Percentiles rank a stretch among this genome's conserved stretches.
phyloP scores from a whole-genome alignment of 2,329 filamentous ascomycete species.

The Pestalotiopsis sp. region DNA sequence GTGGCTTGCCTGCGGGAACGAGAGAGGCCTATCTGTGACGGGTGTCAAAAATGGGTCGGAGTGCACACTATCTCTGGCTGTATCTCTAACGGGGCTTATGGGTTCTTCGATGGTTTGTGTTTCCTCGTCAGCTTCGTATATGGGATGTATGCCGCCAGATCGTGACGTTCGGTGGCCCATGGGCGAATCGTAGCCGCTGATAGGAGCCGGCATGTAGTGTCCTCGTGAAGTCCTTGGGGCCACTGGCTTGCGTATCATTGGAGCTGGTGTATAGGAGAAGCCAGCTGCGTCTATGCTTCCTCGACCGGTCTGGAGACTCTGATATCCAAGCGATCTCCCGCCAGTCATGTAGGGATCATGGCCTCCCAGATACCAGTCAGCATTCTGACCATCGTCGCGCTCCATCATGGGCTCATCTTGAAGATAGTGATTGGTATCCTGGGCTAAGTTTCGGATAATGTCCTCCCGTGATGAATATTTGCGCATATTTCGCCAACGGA shows the following conservation, averaged over 20 bases:
- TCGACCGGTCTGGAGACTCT: conserved; percentile 44
- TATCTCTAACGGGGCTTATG: conserved; percentile 23
- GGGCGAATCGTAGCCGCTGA: conserved; percentile 29
- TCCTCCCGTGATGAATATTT: conserved; percentile 43
- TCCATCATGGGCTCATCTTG: conserved; percentile 51
- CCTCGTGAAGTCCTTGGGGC: conserved; percentile 35
- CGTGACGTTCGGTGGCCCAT: conserved; percentile 22
- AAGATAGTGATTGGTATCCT: conserved; percentile 50
- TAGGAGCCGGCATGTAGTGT: conserved; percentile 36
- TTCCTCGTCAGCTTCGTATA: conserved; percentile 60
- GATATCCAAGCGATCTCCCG: conserved; percentile 50
- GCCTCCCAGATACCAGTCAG: conserved; percentile 50
- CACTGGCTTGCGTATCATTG: conserved; percentile 29
- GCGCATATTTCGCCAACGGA: conserved; percentile 45
- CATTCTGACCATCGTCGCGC: conserved; percentile 33
- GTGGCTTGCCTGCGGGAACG: conserved; percentile 34
- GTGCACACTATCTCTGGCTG: conserved; percentile 25
- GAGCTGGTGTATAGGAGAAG: conserved; percentile 28
- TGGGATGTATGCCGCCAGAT: conserved; percentile 55
- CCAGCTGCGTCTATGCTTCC: conserved; percentile 26
- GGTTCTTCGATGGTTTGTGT: conserved; percentile 30
- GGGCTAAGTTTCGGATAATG: conserved; percentile 50
- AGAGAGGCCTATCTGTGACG: conserved; percentile 25
- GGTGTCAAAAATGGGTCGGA: conserved; percentile 57
- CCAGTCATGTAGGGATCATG: conserved; percentile 43